phyloP scores from a whole-genome alignment of 2,329 filamentous ascomycete genomes.

The Epichloe festucae region DNA sequence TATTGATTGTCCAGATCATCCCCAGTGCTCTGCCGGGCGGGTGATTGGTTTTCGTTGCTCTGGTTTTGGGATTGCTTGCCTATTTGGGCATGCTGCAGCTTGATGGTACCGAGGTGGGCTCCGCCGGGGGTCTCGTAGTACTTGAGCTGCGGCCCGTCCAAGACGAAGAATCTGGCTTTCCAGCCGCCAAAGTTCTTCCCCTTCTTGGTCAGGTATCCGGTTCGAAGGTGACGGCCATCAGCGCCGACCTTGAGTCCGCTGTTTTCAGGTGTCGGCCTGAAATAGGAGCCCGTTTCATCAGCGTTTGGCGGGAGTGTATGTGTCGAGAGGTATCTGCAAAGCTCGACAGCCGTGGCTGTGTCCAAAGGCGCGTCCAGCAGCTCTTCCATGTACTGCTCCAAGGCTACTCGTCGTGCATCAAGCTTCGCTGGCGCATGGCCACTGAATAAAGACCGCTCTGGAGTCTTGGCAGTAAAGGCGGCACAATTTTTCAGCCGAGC shows the following conservation, averaged over 20 bases:
- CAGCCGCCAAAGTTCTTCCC: conserved; percentile 98
- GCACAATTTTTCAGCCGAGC: conserved; percentile 62
- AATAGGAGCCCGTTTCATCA: conserved; percentile 34
- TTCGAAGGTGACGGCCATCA: conserved; percentile 58
- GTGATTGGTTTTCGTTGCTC: conserved; percentile 38
- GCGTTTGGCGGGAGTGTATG: conserved; percentile 49
- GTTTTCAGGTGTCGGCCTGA: conserved; percentile 12
- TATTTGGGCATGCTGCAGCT: conserved; percentile 80
- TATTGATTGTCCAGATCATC: conserved; percentile 89
- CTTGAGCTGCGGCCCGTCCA: conserved; percentile 51
- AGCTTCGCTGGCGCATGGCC: conserved; percentile 90
- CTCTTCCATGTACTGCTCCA: conserved; percentile 77
- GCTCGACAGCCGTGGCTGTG: conserved; percentile 58
- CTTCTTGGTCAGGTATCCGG: conserved; percentile 87
- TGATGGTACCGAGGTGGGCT: conserved; percentile 84
- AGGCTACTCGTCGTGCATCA: conserved; percentile 66
- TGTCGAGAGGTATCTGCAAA: conserved; percentile 78
- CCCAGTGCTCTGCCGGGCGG: conserved; percentile 37
- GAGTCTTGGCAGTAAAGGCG: conserved; percentile 62
- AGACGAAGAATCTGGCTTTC: conserved; percentile 66
- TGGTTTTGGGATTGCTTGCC: conserved; percentile 65
- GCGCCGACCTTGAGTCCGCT: conserved; percentile 33
- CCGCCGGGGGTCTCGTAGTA: conserved; percentile 95
- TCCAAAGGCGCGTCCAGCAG: conserved; percentile 75
- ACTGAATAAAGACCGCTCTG: conserved; percentile 75